Conservation (phyloP, 208 protist genomes). For the Trypanosoma congolense region DNA sequence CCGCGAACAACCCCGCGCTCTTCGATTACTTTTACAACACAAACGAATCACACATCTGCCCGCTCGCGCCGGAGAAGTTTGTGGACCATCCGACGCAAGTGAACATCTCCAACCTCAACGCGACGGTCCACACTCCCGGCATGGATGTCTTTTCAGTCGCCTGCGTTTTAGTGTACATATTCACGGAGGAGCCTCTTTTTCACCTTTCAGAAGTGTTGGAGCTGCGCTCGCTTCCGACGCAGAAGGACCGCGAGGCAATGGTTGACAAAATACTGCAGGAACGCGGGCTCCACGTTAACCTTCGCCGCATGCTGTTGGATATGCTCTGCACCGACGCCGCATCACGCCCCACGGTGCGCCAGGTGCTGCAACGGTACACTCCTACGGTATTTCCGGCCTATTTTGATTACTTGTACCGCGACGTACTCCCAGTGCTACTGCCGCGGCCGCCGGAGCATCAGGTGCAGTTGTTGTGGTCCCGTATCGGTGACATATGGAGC, state of each 20-base stretch:
- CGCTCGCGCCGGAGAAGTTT: slow-evolving; percentile 85
- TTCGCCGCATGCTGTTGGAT: slow-evolving; percentile 17
- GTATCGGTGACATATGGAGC: slow-evolving; percentile 24
- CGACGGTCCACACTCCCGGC: slow-evolving; percentile 47
- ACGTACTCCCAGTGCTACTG: slow-evolving; percentile 47
- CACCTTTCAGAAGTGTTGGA: slow-evolving; percentile 51
- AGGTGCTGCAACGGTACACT: slow-evolving; percentile 32
- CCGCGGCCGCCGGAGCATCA: slow-evolving; percentile 40
- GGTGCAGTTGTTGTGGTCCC: slow-evolving; percentile 31
- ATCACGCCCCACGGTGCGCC: slow-evolving; percentile 20
- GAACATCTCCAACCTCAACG: slow-evolving; percentile 50
- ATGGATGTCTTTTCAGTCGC: slow-evolving; percentile 86
- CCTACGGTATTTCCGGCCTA: slow-evolving; percentile 35
- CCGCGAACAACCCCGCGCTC: slow-evolving; percentile 61
- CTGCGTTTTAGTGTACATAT: slow-evolving; percentile 66
- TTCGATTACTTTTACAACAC: slow-evolving; percentile 90
- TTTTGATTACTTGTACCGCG: slow-evolving; percentile 34
- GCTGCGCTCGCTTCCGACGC: slow-evolving; percentile 27
- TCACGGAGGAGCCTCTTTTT: slow-evolving; percentile 68
- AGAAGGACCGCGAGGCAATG: slow-evolving; percentile 12
- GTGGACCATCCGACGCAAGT: slow-evolving; percentile 22
- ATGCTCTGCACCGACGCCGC: slow-evolving; percentile 20
- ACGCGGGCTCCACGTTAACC: slow-evolving; percentile 8
- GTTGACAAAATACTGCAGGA: slow-evolving; percentile 13
- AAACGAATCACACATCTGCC: slow-evolving; percentile 75